A percentile compares a stretch with the other conserved stretches of the same genome.
phyloP scores from a whole-genome alignment of 352 stramenopile species.

The Phytophthora pluvialis region DNA sequence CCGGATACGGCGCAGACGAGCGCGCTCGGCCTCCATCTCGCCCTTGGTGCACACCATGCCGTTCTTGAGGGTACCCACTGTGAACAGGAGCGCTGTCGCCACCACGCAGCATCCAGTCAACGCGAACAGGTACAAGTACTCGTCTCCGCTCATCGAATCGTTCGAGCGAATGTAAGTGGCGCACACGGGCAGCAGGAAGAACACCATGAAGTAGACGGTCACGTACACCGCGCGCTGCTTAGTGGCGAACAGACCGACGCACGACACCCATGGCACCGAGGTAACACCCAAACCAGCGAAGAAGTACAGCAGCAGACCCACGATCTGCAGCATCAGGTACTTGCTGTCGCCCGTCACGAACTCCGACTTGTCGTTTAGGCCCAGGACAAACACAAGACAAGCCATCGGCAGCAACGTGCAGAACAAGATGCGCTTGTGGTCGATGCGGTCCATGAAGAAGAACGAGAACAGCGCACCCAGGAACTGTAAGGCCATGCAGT shows the following conservation, averaged over 20 bases:
- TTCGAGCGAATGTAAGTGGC: conserved; percentile 52
- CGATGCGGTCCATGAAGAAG: conserved; percentile 86
- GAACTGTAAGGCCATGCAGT: conserved; percentile 74
- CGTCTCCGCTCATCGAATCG: conserved; percentile 35
- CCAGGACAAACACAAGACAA: conserved; percentile 55
- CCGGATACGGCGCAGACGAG: conserved; percentile 54
- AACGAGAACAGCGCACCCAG: conserved; percentile 81
- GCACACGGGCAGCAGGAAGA: conserved; percentile 67
- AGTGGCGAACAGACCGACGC: conserved; percentile 75
- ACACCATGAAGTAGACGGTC: conserved; percentile 77
- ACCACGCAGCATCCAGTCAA: conserved; percentile 55
- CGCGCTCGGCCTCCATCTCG: conserved; percentile 61
- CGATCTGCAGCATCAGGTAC: conserved; percentile 76
- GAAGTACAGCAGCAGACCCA: conserved; percentile 77
- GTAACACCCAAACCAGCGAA: conserved; percentile 78
- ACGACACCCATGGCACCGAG: conserved; percentile 77
- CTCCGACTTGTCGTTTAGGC: conserved; percentile 55
- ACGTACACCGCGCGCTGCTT: conserved; percentile 65
- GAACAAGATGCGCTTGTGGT: conserved; percentile 78
- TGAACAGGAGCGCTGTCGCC: conserved; percentile 52
- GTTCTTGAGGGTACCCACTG: conserved; percentile 63
- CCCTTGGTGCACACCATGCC: conserved; percentile 75
- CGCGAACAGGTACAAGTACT: conserved; percentile 69
- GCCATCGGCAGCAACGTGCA: conserved; percentile 70
- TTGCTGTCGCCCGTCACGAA: conserved; percentile 60